Conservation (phyloP, 768 basidiomycete genomes). For the Kwoniella sp. region DNA sequence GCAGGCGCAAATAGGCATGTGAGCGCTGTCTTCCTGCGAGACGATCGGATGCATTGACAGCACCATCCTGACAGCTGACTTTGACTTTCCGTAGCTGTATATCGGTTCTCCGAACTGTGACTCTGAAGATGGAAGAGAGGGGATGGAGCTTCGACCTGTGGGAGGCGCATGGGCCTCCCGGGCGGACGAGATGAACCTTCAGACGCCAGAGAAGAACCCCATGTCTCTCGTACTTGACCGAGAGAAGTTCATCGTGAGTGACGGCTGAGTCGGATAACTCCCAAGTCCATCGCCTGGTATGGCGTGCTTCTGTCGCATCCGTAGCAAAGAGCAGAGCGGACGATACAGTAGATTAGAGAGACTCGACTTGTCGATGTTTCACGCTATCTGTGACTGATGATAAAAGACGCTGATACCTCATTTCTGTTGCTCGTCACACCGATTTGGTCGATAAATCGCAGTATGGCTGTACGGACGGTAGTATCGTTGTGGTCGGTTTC, state of each 20-base stretch:
- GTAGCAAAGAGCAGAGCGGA: too few relatives aligned
- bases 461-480: slow-evolving; percentile 25
- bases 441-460: background rate
- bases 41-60: too few relatives aligned
- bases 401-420: too few relatives aligned
- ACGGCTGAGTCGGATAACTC: too few relatives aligned
- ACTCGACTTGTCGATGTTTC: too few relatives aligned
- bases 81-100: slow-evolving; percentile 19
- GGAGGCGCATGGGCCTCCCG: slow-evolving; percentile 76
- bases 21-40: slow-evolving; percentile 46
- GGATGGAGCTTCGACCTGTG: slow-evolving; percentile 64
- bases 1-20: slow-evolving; percentile 80
- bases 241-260: slow-evolving; percentile 77
- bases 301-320: background rate
- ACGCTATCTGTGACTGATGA: too few relatives aligned
- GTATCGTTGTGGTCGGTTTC: slow-evolving; percentile 20
- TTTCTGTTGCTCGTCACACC: background rate
- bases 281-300: background rate
- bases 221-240: slow-evolving; percentile 92
- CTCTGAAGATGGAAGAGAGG: slow-evolving; percentile 24
- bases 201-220: slow-evolving; percentile 87
- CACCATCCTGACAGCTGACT: too few relatives aligned
- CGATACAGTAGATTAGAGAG: too few relatives aligned
- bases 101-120: slow-evolving; percentile 39
- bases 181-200: slow-evolving; percentile 61